Conservation (phyloP, 805 yeast genomes). For the Wickerhamomyces ciferrii region DNA sequence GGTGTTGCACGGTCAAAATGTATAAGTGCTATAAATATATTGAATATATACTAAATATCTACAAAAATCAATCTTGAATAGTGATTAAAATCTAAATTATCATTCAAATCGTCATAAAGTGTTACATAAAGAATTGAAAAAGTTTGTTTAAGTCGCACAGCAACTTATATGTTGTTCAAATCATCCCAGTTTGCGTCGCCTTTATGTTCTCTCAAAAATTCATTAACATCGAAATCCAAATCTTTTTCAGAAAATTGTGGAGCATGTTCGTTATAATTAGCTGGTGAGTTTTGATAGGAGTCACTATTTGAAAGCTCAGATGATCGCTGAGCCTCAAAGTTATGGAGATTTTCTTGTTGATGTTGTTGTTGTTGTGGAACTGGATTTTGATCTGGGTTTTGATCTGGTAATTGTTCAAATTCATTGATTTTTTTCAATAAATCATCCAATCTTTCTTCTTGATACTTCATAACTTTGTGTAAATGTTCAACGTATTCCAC, state of each 20-base stretch:
- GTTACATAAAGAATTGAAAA: not conserved
- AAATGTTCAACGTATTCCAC: slow-evolving; percentile 76
- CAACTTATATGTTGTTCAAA: not conserved
- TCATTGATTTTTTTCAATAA: slow-evolving; percentile 34
- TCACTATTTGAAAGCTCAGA: not conserved
- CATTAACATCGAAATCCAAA: slow-evolving; percentile 19
- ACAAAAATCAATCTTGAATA: too few relatives aligned
- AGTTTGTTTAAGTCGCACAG: not conserved
- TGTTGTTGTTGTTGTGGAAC: not conserved
- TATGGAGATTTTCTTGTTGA: not conserved
- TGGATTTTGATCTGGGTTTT: slow-evolving; percentile 4
- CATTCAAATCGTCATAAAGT: not conserved
- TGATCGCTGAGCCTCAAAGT: not conserved
- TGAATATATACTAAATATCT: too few relatives aligned
- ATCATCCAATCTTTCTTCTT: slow-evolving; percentile 40
- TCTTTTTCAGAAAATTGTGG: slow-evolving; percentile 1
- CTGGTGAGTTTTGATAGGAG: not conserved
- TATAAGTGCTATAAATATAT: too few relatives aligned
- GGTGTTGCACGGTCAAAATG: not conserved
- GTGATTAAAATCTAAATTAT: not conserved
- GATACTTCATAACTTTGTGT: slow-evolving; percentile 52
- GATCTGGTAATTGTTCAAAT: slow-evolving; percentile 22
- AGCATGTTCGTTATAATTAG: slow-evolving; percentile 18
- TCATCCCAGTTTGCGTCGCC: not conserved
- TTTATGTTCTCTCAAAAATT: slow-evolving; percentile 17